phyloP scores from a whole-genome alignment of 2,329 filamentous ascomycete species.

The Botrytis tulipae region DNA sequence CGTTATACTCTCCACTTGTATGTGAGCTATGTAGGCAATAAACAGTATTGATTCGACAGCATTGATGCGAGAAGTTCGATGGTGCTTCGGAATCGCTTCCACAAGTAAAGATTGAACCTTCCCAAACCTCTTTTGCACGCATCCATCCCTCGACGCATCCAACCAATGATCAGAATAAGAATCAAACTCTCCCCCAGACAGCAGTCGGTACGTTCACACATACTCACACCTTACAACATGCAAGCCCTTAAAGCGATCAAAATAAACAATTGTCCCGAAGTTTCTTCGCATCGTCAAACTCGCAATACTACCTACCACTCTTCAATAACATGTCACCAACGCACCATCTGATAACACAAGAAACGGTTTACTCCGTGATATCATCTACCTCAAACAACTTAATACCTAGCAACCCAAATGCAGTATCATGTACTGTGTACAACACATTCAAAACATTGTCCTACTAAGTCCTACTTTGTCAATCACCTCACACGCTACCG shows the following conservation, averaged over 20 bases:
- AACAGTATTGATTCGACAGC: not conserved
- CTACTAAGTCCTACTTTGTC: constrained; percentile 28
- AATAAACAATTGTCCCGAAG: not conserved
- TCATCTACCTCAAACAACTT: constrained; percentile 22
- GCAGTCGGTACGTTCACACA: no score
- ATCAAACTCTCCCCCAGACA: no score
- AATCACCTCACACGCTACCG: constrained; percentile 14
- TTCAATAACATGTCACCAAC: constrained; percentile 20
- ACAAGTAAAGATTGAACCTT: not conserved
- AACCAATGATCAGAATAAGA: not conserved
- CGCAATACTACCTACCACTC: constrained; percentile 2
- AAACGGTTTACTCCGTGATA: constrained; percentile 15
- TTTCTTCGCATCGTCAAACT: constrained; percentile 11
- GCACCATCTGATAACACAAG: constrained; percentile 19
- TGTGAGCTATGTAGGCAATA: not conserved
- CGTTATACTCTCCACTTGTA: not conserved
- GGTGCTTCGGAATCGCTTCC: not conserved
- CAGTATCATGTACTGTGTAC: constrained; percentile 20
- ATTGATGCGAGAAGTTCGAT: not conserved
- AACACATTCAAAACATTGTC: constrained; percentile 31
- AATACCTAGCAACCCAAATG: constrained; percentile 17
- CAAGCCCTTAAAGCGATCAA: no score
- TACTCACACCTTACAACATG: no score
- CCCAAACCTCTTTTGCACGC: constrained; percentile 3
- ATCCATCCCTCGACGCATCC: not conserved